phyloP scores from a whole-genome alignment of 2,329 filamentous ascomycete genomes.

The Phialophora chinensis region DNA sequence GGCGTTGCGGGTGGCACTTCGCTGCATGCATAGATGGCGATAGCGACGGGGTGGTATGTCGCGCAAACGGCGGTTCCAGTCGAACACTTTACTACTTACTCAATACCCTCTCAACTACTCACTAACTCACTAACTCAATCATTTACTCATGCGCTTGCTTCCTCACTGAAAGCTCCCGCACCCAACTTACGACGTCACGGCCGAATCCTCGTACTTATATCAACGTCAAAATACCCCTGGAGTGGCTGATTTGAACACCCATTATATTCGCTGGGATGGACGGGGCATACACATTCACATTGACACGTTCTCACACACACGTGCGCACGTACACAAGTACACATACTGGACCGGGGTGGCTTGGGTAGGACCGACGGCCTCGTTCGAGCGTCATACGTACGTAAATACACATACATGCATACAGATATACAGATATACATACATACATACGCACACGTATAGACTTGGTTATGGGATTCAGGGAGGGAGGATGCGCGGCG shows the following conservation, averaged over 20 bases:
- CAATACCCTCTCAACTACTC: neutral
- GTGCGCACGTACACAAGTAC: neutral
- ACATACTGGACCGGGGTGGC: neutral
- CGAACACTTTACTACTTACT: neutral
- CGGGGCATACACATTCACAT: neutral
- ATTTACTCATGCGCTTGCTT: neutral
- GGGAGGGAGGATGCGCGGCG: too few species aligned
- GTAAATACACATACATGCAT: too few species aligned
- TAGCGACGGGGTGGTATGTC: neutral
- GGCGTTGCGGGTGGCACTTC: neutral
- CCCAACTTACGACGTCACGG: neutral
- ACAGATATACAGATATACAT: too few species aligned
- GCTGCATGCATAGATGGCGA: neutral
- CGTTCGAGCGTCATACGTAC: too few species aligned
- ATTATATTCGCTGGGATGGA: neutral
- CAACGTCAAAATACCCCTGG: constrained; percentile 5
- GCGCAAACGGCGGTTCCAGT: neutral
- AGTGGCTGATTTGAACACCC: constrained; percentile 4
- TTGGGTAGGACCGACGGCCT: too few species aligned
- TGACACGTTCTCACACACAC: too few species aligned
- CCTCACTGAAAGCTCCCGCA: too few species aligned
- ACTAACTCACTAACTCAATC: neutral
- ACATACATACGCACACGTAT: too few species aligned
- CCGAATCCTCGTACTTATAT: neutral
- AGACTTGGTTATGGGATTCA: too few species aligned